Conservation (phyloP, 768 basidiomycete genomes). For the Rhodosporidiobolus sp. region DNA sequence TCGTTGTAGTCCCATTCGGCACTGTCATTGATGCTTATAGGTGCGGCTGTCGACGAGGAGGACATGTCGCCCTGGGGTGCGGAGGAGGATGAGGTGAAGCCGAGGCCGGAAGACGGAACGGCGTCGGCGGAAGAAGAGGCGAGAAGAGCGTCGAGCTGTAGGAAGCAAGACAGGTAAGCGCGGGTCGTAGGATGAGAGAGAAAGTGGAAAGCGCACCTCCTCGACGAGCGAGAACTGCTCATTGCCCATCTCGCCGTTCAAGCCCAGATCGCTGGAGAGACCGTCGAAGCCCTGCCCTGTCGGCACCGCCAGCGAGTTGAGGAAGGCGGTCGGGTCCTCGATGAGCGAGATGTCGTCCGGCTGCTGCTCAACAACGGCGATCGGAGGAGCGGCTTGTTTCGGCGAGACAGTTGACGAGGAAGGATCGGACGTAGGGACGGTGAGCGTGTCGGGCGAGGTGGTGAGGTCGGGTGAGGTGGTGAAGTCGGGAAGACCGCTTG, state of each 20-base stretch:
- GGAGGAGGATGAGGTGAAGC: too few relatives aligned
- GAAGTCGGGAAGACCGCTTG: too few relatives aligned
- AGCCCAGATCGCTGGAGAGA: background rate
- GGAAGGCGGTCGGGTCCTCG: too few relatives aligned
- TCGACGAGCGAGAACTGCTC: conserved; percentile 12
- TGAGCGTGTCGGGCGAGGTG: too few relatives aligned
- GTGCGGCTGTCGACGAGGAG: background rate
- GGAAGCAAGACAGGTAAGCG: background rate
- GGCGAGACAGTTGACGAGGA: too few relatives aligned
- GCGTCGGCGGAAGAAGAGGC: background rate
- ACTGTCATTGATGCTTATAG: background rate
- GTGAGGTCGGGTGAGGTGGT: too few relatives aligned
- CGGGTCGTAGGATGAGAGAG: background rate
- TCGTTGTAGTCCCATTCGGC: conserved; percentile 17
- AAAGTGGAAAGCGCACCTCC: background rate
- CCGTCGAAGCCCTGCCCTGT: background rate
- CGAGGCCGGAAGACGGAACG: background rate
- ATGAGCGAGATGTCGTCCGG: too few relatives aligned
- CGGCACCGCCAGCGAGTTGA: background rate
- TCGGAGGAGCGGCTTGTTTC: too few relatives aligned
- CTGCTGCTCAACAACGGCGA: too few relatives aligned
- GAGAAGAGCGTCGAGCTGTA: conserved; percentile 16
- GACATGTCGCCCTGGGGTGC: background rate
- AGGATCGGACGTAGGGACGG: too few relatives aligned
- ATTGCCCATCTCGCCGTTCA: too few relatives aligned